Base-by-base conservation (phyloP, 1,139 yeast species). In the Candida neerlandica region DNA sequence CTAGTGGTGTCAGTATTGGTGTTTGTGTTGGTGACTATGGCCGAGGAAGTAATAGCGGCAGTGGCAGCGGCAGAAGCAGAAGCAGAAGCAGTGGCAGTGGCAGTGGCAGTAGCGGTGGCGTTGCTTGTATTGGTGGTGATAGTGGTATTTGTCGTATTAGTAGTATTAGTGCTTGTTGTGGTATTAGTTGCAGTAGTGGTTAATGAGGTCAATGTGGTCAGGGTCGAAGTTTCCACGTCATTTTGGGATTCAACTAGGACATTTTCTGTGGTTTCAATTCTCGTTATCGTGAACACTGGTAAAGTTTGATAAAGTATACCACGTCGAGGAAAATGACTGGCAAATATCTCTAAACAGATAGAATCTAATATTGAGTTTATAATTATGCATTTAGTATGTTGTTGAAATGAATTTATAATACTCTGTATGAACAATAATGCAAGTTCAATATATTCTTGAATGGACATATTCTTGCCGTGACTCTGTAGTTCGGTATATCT, bases 361-460 rank as follows among this genome's bases (percentile, higher is more conserved):
- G 44, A 23, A 33, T 42, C 44, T 23, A 42, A 42, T 29, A 42
- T 32, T 21, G 44, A 42, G 15, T 33, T 42, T 42, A 42, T 26
- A 11, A 26, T 19, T 19, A 43, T 43, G 34, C 18, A 26, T 21
- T 37, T 21, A 7, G 16, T 37, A 12, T 37, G 41, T 37, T 37
- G 41, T 37, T 37, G 41, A 12, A 37, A 19, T 12, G 29, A 37
- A 37, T 9, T 19, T 3, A 37, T 21, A 21, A 19, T 37, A 37
- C 41, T 37, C 7, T 37, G 41, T 37, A 37, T 35, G 19, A 43
- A 43, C 37, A 43, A 26, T 16, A 34, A 34, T 34, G 45, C 41
- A 43, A 43, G 41, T 12, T 34, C 33, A 43, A 43, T 34, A 26
- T 43, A 43, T 18, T 43, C 41, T 16, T 43, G 41, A 43, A 43